Percentiles rank a stretch among this genome's conserved stretches.
Conservation (phyloP, 2,329 filamentous ascomycete genomes). For the Ophioceras dolichostomum region DNA sequence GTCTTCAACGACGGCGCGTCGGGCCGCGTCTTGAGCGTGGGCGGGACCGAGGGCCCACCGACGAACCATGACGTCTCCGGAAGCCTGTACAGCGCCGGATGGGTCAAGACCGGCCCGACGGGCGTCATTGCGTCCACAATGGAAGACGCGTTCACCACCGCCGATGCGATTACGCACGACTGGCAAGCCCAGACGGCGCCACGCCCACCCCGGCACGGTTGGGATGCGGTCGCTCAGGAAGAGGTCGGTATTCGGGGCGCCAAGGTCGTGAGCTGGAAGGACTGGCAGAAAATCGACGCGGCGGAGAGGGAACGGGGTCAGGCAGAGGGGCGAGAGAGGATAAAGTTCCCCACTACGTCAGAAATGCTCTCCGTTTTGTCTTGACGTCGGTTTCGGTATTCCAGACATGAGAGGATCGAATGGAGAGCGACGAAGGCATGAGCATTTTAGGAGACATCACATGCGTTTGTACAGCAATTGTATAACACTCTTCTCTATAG, state of each 20-base stretch:
- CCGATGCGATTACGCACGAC: constrained; percentile 71
- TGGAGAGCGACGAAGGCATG: too few relatives aligned
- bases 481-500: too few relatives aligned
- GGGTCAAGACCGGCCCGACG: constrained; percentile 91
- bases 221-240: constrained; percentile 61
- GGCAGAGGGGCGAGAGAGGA: constrained; percentile 61
- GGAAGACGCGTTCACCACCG: constrained; percentile 85
- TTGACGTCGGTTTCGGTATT: too few relatives aligned
- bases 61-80: constrained; percentile 35
- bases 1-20: constrained; percentile 65
- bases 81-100: constrained; percentile 85
- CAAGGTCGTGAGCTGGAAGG: constrained; percentile 62
- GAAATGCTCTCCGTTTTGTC: constrained; percentile 44
- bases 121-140: constrained; percentile 95
- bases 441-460: too few relatives aligned
- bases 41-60: constrained; percentile 14
- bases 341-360: constrained; percentile 47
- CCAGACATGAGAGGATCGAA: too few relatives aligned
- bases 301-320: constrained; percentile 59
- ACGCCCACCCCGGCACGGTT: constrained; percentile 36
- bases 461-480: too few relatives aligned
- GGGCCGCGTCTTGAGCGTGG: constrained; percentile 50
- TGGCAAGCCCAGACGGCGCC: constrained; percentile 35
- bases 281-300: constrained; percentile 76
- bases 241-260: constrained; percentile 34